phyloP scores from a whole-genome alignment of 2,329 filamentous ascomycete genomes.

The Drechslera avenae region DNA sequence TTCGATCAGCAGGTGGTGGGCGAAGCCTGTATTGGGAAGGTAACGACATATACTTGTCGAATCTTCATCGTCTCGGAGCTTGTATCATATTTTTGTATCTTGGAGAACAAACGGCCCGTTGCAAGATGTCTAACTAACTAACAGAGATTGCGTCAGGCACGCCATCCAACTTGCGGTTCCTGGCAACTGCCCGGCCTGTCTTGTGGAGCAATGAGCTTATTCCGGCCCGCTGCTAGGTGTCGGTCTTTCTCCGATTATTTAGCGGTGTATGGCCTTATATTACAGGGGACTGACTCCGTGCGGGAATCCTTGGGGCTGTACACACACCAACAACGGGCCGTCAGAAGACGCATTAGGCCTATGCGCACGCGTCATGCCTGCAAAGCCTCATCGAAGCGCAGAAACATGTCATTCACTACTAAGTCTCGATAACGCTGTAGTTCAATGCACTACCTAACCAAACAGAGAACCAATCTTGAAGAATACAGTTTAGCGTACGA shows the following conservation, averaged over 20 bases:
- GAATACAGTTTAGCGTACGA: slow-evolving; percentile 11
- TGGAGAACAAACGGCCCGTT: neutral
- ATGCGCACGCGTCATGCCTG: slow-evolving; percentile 22
- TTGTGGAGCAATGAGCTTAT: slow-evolving; percentile 40
- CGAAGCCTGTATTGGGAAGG: no score
- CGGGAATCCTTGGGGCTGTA: slow-evolving; percentile 25
- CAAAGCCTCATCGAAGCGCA: slow-evolving; percentile 35
- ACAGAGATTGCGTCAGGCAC: neutral
- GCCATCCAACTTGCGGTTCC: slow-evolving; percentile 2
- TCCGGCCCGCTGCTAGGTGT: slow-evolving; percentile 16
- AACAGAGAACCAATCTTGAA: slow-evolving; percentile 16
- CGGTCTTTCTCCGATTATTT: slow-evolving; percentile 21
- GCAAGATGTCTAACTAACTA: neutral
- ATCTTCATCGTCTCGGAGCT: neutral
- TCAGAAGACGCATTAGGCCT: slow-evolving; percentile 23
- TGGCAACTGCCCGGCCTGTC: neutral
- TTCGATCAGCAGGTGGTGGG: no score
- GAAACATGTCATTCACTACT: slow-evolving; percentile 21
- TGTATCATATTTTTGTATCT: neutral
- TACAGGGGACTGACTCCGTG: slow-evolving; percentile 21
- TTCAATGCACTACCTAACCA: slow-evolving; percentile 18
- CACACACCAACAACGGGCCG: slow-evolving; percentile 21
- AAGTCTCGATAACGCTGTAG: slow-evolving; percentile 19
- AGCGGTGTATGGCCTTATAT: slow-evolving; percentile 38
- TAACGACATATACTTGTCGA: no score